Evolutionary conservation across 805 yeast genomes (phyloP), one percentile per base, ranked within the genome.

Genomic region (Pichia scutulata): DNA sequence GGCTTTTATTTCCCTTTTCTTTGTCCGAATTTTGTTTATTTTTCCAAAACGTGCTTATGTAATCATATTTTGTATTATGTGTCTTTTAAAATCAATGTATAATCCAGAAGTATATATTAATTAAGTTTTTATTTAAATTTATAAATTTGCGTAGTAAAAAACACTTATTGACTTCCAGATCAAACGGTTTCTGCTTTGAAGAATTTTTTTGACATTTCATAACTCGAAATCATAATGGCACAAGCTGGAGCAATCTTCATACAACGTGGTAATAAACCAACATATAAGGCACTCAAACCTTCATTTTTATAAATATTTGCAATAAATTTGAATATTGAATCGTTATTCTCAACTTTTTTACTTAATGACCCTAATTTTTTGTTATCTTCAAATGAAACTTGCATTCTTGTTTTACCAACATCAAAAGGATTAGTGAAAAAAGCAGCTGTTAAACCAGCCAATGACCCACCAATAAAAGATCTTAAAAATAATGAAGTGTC

Each of bases 201-300:
- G 37, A 81, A 62, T 50, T 79, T 78, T 66, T 93, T 93, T 25
- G 95, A 86, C 42, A 90, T 72, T 65, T 93, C 99, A 64, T 93
- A 93, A 39, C 93, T 84, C 13, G 97, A 88, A 43, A 93, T 89
- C 99, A 93, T 93, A 39, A 93, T 92, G 1, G 99, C 99, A 75
- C 99, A 93, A 16, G 97, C 83, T 12, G 99, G 98, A 0, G 97
- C 96, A 25, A 93, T 86, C 63, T 93, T 93, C 65, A 92, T 69
- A 8, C 92, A 78, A 56, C 99, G 76, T 0, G 98, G 98, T 2
- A 79, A 72, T 39, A 89, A 69, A 0, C 99, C 99, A 37, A 87
- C 86, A 62, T 85, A 93, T n/a, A 93, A 69, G 0, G 97, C 92
- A 5, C 73, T 63, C n/a, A 79, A 44, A 0, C 99, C 99, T 66